Evolutionary conservation across 164 flowering plant genomes (phyloP), one percentile per base, ranked within the genome.

Genomic region (Pachysandra terminalis): DNA sequence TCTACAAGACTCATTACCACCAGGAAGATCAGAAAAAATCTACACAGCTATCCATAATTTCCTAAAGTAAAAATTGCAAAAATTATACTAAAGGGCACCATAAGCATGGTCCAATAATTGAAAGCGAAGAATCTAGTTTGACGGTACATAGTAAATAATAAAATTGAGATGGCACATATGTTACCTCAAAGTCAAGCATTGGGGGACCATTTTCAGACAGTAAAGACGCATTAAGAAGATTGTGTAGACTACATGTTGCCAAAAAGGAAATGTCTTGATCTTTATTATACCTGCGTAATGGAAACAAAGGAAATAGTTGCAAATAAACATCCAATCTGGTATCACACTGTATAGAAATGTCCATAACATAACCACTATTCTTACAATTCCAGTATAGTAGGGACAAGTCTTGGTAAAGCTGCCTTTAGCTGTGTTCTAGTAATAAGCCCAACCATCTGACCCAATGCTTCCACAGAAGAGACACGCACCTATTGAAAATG

Each of bases 391-490:
- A 95, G 73, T 75, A 95, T 80, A 25, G 97, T 88, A 28, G 97
- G 91, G 52, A 93, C 79, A 58, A 95, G 83, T 73, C 93, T 87
- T 35, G 95, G 95, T 65, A 93, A 83, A 71, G 98, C 90, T 51
- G 87, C 77, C 81, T 95, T 92, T 24, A 95, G 70, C 69, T 89
- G 95, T 63, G 81, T 48, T 66, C 96, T 73, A 22, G 93, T 84
- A 65, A 95, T 76, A 63, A 92, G 91, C 74, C 96, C 90, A 81
- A 93, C 96, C 98, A 95, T 90, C 80, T 95, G 98, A 59, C 97
- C 96, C 71, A 95, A 73, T 61, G 99, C 99, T 74, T 95, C 99
- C 55, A 90, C 88, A 63, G 98, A 73, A 54, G 97, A 73, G 71
- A 74, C 70, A 27, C 98, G 93, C 0, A 90, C 96, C 98, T 94